Base-by-base conservation (phyloP, 2,329 filamentous ascomycete species). In the Paecilomyces sp. region DNA sequence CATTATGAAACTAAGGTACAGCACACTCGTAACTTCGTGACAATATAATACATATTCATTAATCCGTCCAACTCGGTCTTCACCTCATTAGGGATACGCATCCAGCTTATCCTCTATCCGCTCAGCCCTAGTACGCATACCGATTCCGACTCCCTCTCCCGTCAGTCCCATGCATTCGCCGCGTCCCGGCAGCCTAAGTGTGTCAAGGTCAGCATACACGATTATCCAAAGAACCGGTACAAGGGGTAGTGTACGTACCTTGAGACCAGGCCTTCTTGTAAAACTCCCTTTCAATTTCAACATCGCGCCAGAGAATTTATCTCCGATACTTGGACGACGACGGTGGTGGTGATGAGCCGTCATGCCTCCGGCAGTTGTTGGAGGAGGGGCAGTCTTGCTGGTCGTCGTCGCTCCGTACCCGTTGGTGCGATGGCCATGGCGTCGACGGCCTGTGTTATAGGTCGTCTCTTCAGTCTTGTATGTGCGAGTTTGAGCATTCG, bases 271-370 rank as follows among this genome's bases (percentile, higher is more conserved):
- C 50, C 85, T 81, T 55, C 84, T 75, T 1, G 87, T 92, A 60
- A 93, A 70, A 58, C 79, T 84, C 7, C 90, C 90, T 74, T 85
- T 86, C 63, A 93, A 74, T 78, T 84, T 90, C 77, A 90, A 80
- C 72, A 93, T 78, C 0, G 89, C 89, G 18, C 90, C 90, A 56
- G 83, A 87, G 66, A 93, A 82, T 76, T 92, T 93, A 77, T 93
- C 90, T 54, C 88, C 88, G 64, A 92, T 78, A 47, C 81, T 84
- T 2, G 85, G 81, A 67, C 87, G 85, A 68, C 89, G 85, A 71
- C 85, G 83, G 58, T 90, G 88, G 70, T 88, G 86, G 62, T 85
- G 82, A 15, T 63, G 73, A 60, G 77, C 79, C 60, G 72, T 77
- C 56, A 75, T 76, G 25, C 76, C 75, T 50, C 79, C 80, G 6